Evolutionary conservation across 768 basidiomycete genomes (phyloP).

Genomic region (Panellus pusillus): DNA sequence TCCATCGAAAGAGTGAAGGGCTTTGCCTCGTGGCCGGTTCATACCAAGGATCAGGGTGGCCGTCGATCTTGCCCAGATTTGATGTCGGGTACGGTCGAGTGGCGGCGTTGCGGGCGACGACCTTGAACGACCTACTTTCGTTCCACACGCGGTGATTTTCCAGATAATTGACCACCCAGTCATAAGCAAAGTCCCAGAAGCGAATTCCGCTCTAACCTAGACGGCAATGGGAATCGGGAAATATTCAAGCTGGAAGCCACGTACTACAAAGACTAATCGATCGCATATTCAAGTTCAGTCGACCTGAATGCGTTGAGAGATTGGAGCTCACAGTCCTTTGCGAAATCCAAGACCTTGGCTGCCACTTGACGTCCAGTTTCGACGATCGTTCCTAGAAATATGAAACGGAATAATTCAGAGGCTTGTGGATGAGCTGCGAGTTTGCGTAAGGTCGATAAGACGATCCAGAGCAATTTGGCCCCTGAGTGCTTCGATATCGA

Average conservation of each 20-base stretch:
- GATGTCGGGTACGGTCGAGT: constrained; percentile 1
- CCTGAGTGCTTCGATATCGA: not conserved
- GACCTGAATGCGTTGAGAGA: not conserved
- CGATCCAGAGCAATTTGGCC: not conserved
- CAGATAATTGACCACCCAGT: constrained; percentile 12
- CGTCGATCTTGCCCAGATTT: constrained; percentile 5
- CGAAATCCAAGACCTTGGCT: not conserved
- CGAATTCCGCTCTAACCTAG: constrained; percentile 9
- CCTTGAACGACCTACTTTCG: constrained; percentile 16
- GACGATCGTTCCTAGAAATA: constrained; percentile 12
- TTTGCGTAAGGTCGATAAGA: constrained; percentile 2
- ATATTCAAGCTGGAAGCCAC: not conserved
- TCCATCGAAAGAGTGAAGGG: constrained; percentile 14
- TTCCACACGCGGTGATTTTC: constrained; percentile 14
- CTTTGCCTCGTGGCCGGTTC: constrained; percentile 3
- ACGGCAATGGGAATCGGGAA: not conserved
- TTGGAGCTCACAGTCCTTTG: not conserved
- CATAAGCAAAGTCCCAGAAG: constrained; percentile 12
- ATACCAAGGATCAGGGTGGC: constrained; percentile 9
- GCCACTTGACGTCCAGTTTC: constrained; percentile 1
- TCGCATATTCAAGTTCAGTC: not conserved
- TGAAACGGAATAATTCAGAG: constrained; percentile 7
- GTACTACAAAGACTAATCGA: not conserved
- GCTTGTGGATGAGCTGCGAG: constrained; percentile 5
- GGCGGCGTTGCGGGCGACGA: constrained; percentile 11